These are phyloP conservation scores for Tetradesmus lagerheimii DNA, from an alignment of 139 green algal species.

Conservation along the genomic window DNA sequence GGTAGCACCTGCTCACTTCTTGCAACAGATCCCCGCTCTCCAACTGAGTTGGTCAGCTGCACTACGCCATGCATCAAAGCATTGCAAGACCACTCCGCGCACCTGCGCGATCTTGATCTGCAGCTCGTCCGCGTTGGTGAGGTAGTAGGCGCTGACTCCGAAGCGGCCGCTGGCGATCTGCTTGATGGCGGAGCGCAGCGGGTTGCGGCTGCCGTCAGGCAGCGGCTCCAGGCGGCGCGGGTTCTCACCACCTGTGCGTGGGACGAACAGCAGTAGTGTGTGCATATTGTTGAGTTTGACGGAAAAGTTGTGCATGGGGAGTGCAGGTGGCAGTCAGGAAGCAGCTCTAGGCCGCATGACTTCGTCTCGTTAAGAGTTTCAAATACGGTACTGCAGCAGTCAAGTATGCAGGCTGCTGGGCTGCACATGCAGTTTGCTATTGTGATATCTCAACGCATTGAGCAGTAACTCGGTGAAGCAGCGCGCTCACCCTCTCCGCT, in stretches of 20 bases:
- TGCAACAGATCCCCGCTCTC: no score
- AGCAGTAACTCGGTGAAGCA: no score
- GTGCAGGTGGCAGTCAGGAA: neutral
- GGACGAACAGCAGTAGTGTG: neutral
- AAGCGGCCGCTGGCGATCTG: constrained; percentile 91
- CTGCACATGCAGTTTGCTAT: neutral
- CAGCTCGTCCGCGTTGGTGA: constrained; percentile 96
- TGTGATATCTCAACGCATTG: no score
- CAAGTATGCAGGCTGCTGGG: neutral
- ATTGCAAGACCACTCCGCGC: neutral
- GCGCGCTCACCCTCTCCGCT: constrained; percentile 54
- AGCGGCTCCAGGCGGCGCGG: constrained; percentile 80
- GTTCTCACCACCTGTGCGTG: constrained; percentile 89
- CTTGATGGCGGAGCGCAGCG: constrained; percentile 92
- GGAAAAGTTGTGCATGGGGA: no score
- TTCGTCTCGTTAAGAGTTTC: no score
- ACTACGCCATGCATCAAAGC: neutral
- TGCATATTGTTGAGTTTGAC: no score
- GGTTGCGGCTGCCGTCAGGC: constrained; percentile 87
- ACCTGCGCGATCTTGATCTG: constrained; percentile 96
- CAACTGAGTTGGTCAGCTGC: no score
- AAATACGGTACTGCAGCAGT: neutral
- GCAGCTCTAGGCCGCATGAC: neutral
- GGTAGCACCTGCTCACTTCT: neutral
- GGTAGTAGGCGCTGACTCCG: constrained; percentile 94